phyloP scores from a whole-genome alignment of 2,329 filamentous ascomycete species.

The Pseudopithomyces maydicus region DNA sequence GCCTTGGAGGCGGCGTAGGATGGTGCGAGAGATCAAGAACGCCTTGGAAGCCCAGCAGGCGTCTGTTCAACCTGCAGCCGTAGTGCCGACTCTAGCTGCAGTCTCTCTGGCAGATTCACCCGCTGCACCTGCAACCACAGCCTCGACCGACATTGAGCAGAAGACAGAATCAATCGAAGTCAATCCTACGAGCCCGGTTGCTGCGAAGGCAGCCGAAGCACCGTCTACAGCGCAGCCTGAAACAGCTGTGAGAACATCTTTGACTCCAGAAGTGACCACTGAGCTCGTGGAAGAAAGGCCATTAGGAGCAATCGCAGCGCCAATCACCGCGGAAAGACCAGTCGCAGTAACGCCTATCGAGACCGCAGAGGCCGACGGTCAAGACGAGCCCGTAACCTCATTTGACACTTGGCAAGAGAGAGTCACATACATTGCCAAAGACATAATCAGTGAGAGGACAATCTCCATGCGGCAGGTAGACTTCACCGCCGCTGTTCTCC shows the following conservation, averaged over 20 bases:
- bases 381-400: conserved; percentile 11
- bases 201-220: not conserved
- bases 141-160: conserved; percentile 29
- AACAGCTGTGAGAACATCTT: conserved; percentile 10
- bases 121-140: conserved; percentile 3
- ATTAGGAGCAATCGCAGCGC: conserved; percentile 1
- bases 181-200: not conserved
- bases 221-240: not conserved
- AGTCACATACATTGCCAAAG: conserved; percentile 27
- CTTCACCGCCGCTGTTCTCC: conserved; percentile 51
- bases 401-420: conserved; percentile 28
- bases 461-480: conserved; percentile 53
- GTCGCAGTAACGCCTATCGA: conserved; percentile 20
- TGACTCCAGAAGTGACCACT: not conserved
- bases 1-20: conserved; percentile 81
- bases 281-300: conserved; percentile 6
- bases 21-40: conserved; percentile 73
- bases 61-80: conserved; percentile 18
- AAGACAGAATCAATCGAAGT: conserved; percentile 19
- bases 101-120: not conserved
- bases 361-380: conserved; percentile 18
- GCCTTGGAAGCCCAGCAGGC: conserved; percentile 40
- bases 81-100: not conserved
- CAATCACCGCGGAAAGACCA: conserved; percentile 14
- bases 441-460: conserved; percentile 51